These are phyloP conservation scores for Corymbia citriodora DNA, from an alignment of 441 rosid genomes.

Conservation along the genomic window DNA sequence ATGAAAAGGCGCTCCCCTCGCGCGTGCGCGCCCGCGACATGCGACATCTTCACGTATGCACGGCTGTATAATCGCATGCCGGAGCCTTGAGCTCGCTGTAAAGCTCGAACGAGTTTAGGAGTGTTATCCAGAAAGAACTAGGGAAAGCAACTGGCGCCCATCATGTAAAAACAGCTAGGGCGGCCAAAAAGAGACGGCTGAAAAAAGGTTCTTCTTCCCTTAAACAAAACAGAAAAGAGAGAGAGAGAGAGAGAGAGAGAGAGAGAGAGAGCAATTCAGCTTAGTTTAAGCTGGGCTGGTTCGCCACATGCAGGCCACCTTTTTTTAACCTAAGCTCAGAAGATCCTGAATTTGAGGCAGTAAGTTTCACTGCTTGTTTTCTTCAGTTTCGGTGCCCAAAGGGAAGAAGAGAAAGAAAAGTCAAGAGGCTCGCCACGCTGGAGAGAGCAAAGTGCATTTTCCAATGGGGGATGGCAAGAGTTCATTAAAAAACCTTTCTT, in stretches of 20 bases:
- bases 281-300: not conserved
- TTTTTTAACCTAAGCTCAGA: not conserved
- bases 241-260: too few species aligned
- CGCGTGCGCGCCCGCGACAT: not conserved
- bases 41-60: not conserved
- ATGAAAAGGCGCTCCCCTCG: not conserved
- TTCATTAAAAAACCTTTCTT: not conserved
- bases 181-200: not conserved
- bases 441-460: not conserved
- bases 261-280: not conserved
- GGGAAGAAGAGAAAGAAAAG: not conserved
- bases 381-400: not conserved
- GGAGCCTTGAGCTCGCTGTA: not conserved
- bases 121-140: not conserved
- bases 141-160: not conserved
- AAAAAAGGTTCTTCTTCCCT: not conserved
- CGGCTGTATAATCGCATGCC: not conserved
- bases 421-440: not conserved
- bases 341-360: not conserved
- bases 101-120: not conserved
- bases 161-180: not conserved
- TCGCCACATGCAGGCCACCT: slow-evolving; percentile 1
- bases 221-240: not conserved
- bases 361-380: not conserved
- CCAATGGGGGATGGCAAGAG: not conserved